These are phyloP conservation scores for Yamadazyma atlantica DNA, from an alignment of 1,139 yeast genomes.

Conservation along the genomic window DNA sequence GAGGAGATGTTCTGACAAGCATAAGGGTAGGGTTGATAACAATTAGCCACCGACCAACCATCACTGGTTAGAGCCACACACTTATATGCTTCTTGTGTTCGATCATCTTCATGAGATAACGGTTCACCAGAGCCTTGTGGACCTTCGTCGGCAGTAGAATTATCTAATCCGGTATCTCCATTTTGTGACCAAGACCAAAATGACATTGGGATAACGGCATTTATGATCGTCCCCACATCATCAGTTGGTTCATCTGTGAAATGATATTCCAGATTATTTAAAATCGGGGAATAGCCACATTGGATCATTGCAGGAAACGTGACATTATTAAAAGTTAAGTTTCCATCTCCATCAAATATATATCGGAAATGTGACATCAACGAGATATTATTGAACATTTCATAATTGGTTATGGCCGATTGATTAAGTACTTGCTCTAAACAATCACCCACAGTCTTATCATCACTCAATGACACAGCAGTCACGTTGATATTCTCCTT, in stretches of 20 bases:
- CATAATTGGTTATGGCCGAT: not conserved
- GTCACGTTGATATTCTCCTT: slow-evolving; percentile 16
- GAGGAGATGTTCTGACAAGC: slow-evolving; percentile 53
- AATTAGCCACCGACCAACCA: slow-evolving; percentile 64
- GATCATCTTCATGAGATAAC: not conserved
- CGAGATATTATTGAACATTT: slow-evolving; percentile 18
- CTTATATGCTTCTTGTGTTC: slow-evolving; percentile 39
- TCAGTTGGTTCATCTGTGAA: slow-evolving; percentile 18
- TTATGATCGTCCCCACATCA: slow-evolving; percentile 17
- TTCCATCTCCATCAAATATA: slow-evolving; percentile 28
- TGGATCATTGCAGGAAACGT: slow-evolving; percentile 36
- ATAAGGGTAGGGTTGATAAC: slow-evolving; percentile 52
- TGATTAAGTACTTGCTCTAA: slow-evolving; percentile 4
- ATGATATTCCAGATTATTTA: slow-evolving; percentile 36
- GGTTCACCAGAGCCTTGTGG: slow-evolving; percentile 3
- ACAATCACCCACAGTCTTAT: slow-evolving; percentile 7
- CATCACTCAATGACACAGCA: slow-evolving; percentile 2
- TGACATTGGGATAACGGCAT: slow-evolving; percentile 26
- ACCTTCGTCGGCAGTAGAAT: slow-evolving; percentile 5
- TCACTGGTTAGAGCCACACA: slow-evolving; percentile 57
- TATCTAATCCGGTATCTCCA: slow-evolving; percentile 2
- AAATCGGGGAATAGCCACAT: slow-evolving; percentile 63
- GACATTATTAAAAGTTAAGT: slow-evolving; percentile 27
- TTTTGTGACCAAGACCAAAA: slow-evolving; percentile 61
- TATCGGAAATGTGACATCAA: slow-evolving; percentile 37